Evolutionary conservation across 345 rosid genomes (phyloP), one percentile per base, ranked within the genome.

Genomic region (Eucalyptus fibrosa): DNA sequence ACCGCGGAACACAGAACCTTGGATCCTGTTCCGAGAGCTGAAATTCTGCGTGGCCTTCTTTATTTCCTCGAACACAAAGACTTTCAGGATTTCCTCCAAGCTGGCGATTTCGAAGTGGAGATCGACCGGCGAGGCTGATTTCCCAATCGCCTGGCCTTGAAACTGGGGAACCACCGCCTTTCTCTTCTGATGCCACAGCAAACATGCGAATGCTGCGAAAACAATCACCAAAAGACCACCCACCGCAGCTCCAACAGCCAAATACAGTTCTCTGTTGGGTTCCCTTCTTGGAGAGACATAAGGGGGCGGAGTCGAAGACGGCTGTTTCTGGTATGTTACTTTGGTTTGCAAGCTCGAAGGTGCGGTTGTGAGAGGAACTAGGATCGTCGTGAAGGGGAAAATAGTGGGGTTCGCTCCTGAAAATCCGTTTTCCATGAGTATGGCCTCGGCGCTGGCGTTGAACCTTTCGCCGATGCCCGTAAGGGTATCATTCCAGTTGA

Each of bases 381-480:
- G 92, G 90, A 95, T 87, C 11, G 97, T 95, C 30, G 96, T 94
- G 69, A 90, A 92, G 55, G 94, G 92, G 77, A 60, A 89, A 50
- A 93, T 42, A 32, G 55, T 17, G 19, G 91, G 56, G 49, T 89
- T 89, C 40, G 88, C 88, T 21, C 34, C 90, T 88, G 91, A 87
- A 45, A 90, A 67, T 42, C 91, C 93, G 88, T 95, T 95, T 55
- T 94, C 95, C 60, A 50, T 89, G 50, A 91, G 86, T 49, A 93
- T 86, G 80, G 90, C 91, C 69, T 81, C 53, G 16, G 7, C 55
- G 30, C 91, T 93, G 26, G 62, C 90, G 88, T 93, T 91, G 86
- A 94, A 94, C 82, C 95, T 93, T 86, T 82, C 21, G 23, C 94
- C 91, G 50, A 93, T 89, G 49, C 82, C 87, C 47, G 50, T 45